Evolutionary conservation across 2,329 filamentous ascomycete genomes (phyloP), one percentile per base, ranked within the genome.

Genomic region (Chaetomium olivaceum): DNA sequence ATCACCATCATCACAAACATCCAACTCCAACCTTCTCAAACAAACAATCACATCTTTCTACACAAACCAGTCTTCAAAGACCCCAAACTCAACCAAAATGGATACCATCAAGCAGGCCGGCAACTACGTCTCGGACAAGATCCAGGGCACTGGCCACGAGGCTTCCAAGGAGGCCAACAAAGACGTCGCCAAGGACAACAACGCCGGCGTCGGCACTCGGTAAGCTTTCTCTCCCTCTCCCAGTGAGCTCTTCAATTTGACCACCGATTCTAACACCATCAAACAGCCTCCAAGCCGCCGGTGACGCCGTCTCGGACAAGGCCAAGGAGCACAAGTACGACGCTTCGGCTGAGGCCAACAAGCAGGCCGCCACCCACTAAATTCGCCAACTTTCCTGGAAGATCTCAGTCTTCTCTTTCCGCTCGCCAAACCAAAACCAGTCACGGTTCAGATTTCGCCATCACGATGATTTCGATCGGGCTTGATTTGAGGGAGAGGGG

Each of bases 41-140:
- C 61, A 70, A 65, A 25, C 61, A 63, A 62, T 55, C 51, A 61
- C 57, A 63, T 46, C 29, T 36, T 51, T 58, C 61, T 58, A 68
- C 67, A 65, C 63, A 65, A 43, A 63, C 58, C 50, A 65, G 64
- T 52, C 31, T 58, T 51, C 46, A 69, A 69, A 46, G 46, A 62
- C 58, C 61, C 54, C 60, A 71, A 43, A 6, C 39, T 64, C 70
- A 60, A 73, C 69, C 74, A 77, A 56, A 71, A 80, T 80, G 78
- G 78, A 80, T 60, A 74, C 77, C 73, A 68, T 79, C 73, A 80
- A 80, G 79, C 81, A 85, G 77, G 80, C 81, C 74, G 83, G 77
- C 79, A 86, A 86, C 82, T 86, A 83, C 80, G 84, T 87, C 78
- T 78, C 80, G 67, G 85, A 87, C 81, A 81, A 79, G 75, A 69